phyloP scores from a whole-genome alignment of 805 yeast species.

The Spathaspora hagerdaliae region DNA sequence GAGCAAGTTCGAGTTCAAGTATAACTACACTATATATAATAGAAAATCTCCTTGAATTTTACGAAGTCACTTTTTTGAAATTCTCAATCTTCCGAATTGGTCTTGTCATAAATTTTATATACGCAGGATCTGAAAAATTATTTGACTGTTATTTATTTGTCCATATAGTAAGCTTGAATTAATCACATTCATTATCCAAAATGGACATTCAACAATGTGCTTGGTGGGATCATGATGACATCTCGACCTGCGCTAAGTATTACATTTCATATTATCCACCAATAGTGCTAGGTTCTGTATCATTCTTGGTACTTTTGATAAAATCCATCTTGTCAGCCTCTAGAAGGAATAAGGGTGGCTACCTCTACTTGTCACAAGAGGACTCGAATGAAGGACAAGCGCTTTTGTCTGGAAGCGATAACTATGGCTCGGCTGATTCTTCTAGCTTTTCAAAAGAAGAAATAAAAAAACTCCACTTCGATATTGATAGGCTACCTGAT shows the following conservation, averaged over 20 bases:
- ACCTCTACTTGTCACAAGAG: slow-evolving; percentile 13
- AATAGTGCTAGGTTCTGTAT: slow-evolving; percentile 23
- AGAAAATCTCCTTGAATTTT: no score
- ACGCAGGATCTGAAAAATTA: no score
- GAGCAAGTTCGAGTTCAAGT: no score
- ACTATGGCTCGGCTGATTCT: slow-evolving; percentile 26
- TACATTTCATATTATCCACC: slow-evolving; percentile 34
- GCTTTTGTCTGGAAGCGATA: slow-evolving; percentile 26
- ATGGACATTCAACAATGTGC: not conserved
- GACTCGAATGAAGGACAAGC: slow-evolving; percentile 24
- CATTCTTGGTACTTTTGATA: slow-evolving; percentile 21
- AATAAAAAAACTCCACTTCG: slow-evolving; percentile 60
- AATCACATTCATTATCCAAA: no score
- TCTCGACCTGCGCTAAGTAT: slow-evolving; percentile 49
- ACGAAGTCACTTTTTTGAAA: no score
- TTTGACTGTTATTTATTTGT: no score
- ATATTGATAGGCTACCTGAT: slow-evolving; percentile 51
- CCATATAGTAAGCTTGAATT: no score
- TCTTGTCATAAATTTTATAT: no score
- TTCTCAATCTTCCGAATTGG: no score
- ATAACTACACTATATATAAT: no score
- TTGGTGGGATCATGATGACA: slow-evolving; percentile 59
- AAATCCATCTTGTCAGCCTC: slow-evolving; percentile 14
- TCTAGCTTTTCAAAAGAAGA: slow-evolving; percentile 1
- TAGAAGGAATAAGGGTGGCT: slow-evolving; percentile 1